A percentile compares a stretch with the other conserved stretches of the same genome.
These are phyloP conservation scores for Dittrichia graveolens DNA, from an alignment of 129 eudicot genomes.

Conservation along the genomic window DNA sequence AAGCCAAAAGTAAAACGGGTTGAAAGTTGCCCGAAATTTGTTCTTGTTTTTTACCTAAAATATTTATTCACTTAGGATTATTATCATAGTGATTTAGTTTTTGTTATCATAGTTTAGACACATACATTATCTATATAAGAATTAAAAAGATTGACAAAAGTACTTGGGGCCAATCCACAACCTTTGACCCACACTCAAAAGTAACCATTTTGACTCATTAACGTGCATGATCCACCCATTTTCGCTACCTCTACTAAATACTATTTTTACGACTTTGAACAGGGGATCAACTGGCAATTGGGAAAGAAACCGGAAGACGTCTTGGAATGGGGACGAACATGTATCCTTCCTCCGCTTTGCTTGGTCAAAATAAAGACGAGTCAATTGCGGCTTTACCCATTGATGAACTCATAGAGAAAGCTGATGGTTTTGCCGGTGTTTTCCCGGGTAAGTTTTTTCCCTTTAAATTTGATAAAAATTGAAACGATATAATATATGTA, in stretches of 20 bases:
- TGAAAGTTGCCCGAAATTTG: too few relatives aligned
- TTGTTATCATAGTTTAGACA: neutral
- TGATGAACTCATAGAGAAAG: slow-evolving; percentile 96
- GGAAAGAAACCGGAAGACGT: slow-evolving; percentile 97
- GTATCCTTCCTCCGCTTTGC: slow-evolving; percentile 98
- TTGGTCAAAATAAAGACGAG: slow-evolving; percentile 96
- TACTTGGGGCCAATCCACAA: neutral
- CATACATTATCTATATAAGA: neutral
- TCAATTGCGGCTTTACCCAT: slow-evolving; percentile 90
- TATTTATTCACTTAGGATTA: neutral
- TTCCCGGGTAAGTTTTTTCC: slow-evolving; percentile 71
- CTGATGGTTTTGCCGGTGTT: slow-evolving; percentile 99
- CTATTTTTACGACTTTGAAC: slow-evolving; percentile 28
- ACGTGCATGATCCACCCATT: neutral
- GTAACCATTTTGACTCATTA: neutral
- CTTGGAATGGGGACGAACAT: slow-evolving; percentile 99
- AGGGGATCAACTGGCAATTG: slow-evolving; percentile 99
- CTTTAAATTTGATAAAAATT: neutral
- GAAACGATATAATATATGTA: neutral
- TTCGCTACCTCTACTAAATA: too few relatives aligned
- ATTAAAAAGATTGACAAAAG: neutral
- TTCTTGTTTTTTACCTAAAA: too few relatives aligned
- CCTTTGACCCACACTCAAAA: neutral
- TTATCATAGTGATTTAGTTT: neutral
- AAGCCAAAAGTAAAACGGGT: too few relatives aligned